A percentile compares a stretch with the other conserved stretches of the same genome.
Evolutionary conservation across 2,329 filamentous ascomycete genomes (phyloP).

Genomic region (Stromatinia cepivora): DNA sequence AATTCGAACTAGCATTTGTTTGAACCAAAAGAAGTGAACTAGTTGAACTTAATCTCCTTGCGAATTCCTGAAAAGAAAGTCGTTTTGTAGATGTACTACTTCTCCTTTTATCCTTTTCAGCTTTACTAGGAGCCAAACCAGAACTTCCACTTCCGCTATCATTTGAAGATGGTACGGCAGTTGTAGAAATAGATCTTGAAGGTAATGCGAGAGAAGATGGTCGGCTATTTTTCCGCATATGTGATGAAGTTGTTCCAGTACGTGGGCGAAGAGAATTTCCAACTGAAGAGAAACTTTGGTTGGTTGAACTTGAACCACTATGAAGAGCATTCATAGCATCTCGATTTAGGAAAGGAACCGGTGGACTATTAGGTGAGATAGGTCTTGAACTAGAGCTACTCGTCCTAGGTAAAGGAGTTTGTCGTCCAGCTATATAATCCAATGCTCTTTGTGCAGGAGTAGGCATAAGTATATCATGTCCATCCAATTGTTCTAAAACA

Average conservation of each 20-base stretch:
- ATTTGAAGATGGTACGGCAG: conserved; percentile 29
- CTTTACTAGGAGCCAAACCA: conserved; percentile 26
- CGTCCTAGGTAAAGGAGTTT: conserved; percentile 25
- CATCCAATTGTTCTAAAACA: conserved; percentile 35
- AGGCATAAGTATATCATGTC: conserved; percentile 35
- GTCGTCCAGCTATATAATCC: conserved; percentile 40
- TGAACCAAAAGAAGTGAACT: conserved; percentile 61
- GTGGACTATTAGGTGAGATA: conserved; percentile 32
- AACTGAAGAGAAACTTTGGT: conserved; percentile 10
- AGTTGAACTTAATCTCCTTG: conserved; percentile 58
- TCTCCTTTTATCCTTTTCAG: conserved; percentile 47
- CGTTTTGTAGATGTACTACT: conserved; percentile 58
- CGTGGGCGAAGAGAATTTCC: conserved; percentile 32
- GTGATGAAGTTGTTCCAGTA: conserved; percentile 32
- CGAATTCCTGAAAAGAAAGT: conserved; percentile 62
- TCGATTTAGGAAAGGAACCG: conserved; percentile 36
- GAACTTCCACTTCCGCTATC: conserved; percentile 28
- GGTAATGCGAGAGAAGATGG: conserved; percentile 37
- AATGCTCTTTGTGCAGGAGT: conserved; percentile 40
- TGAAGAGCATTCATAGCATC: conserved; percentile 39
- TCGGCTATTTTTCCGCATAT: conserved; percentile 28
- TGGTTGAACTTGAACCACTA: conserved; percentile 23
- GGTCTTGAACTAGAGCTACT: conserved; percentile 26
- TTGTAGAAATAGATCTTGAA: conserved; percentile 36
- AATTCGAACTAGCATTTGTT: conserved; percentile 49